Evolutionary conservation across 768 basidiomycete species (phyloP).

Genomic region (Leccinum uliginosum): DNA sequence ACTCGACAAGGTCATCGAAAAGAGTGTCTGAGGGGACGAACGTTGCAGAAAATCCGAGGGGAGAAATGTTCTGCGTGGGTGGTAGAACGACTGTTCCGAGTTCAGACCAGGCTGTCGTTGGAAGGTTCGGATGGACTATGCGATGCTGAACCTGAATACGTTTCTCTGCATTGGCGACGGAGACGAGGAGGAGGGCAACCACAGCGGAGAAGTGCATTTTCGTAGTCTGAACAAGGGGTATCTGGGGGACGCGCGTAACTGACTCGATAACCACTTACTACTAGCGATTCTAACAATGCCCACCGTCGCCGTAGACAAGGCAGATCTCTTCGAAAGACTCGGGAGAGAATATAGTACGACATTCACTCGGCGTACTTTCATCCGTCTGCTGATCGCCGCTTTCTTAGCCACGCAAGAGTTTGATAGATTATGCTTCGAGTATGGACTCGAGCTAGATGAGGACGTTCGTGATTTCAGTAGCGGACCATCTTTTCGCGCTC

Average conservation of each 20-base stretch:
- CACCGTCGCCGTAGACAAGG: conserved; percentile 93
- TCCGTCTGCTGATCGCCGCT: conserved; percentile 8
- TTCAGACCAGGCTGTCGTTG: conserved; percentile 22
- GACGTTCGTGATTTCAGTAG: conserved; percentile 58
- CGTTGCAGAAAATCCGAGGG: conserved; percentile 27
- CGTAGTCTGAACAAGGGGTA: conserved; percentile 10
- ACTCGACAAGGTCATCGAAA: conserved; percentile 42
- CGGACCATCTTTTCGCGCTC: neutral
- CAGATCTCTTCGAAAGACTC: conserved; percentile 85
- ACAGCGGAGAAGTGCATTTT: conserved; percentile 8
- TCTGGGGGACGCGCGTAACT: conserved; percentile 16
- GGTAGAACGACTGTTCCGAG: conserved; percentile 26
- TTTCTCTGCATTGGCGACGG: conserved; percentile 12
- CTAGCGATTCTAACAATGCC: conserved; percentile 55
- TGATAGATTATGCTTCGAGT: conserved; percentile 94
- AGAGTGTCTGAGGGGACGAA: conserved; percentile 41
- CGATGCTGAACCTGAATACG: conserved; percentile 25
- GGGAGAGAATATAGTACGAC: conserved; percentile 75
- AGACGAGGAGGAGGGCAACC: conserved; percentile 12
- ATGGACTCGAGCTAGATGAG: conserved; percentile 95
- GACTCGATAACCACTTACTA: neutral
- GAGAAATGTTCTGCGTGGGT: conserved; percentile 31
- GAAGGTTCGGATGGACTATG: conserved; percentile 29
- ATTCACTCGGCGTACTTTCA: conserved; percentile 4
- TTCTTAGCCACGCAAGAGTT: conserved; percentile 85